These are phyloP conservation scores for Bacterosira constricta DNA, from an alignment of 108 stramenopile genomes.

Conservation along the genomic window DNA sequence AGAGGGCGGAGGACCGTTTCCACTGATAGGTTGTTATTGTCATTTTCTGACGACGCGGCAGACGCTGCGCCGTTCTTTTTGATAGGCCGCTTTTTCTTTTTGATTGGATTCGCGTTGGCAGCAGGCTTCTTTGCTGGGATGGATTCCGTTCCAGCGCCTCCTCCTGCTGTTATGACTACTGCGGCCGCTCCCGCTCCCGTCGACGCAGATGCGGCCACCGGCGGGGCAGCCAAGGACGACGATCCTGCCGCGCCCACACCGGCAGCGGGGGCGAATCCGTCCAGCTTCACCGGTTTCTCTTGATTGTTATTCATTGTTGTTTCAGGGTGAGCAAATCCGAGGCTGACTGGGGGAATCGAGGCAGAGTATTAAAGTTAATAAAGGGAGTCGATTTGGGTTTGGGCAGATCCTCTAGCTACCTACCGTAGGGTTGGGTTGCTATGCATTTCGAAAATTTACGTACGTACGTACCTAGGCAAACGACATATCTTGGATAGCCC, in stretches of 20 bases:
- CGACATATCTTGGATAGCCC: too few species aligned
- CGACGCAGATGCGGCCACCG: not conserved
- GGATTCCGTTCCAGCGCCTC: too few species aligned
- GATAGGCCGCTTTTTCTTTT: not conserved
- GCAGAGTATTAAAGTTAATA: too few species aligned
- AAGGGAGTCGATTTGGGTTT: too few species aligned
- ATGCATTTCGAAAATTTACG: too few species aligned
- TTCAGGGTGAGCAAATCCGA: too few species aligned
- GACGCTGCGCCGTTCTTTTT: not conserved
- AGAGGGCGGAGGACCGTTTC: conserved; percentile 7
- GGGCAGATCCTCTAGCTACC: too few species aligned
- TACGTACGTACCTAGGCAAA: too few species aligned
- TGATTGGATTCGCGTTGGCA: not conserved
- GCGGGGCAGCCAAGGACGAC: not conserved
- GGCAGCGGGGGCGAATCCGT: conserved; percentile 25
- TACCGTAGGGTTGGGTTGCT: too few species aligned
- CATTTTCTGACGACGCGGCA: not conserved
- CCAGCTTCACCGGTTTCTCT: conserved; percentile 18
- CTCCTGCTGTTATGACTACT: not conserved
- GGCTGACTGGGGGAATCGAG: too few species aligned
- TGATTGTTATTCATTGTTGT: conserved; percentile 17
- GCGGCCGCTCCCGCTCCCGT: not conserved
- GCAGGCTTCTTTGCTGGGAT: not conserved
- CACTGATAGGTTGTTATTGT: not conserved
- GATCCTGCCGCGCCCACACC: not conserved